Base-by-base conservation (phyloP, 257 asterid genomes). In the Cruciata laevipes region DNA sequence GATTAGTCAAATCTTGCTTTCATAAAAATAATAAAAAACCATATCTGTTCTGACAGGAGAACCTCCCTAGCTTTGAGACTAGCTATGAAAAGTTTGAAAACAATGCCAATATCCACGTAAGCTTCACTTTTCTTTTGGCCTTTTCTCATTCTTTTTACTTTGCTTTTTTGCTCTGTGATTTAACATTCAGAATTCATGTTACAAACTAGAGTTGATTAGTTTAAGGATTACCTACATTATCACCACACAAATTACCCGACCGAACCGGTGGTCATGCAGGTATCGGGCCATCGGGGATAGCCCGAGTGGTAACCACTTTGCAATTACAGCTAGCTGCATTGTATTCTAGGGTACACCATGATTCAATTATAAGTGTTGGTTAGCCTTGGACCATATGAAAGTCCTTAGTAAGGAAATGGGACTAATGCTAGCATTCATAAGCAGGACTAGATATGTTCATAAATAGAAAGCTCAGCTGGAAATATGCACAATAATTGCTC, bases 1-100 rank as follows among this genome's bases (percentile, higher is more conserved):
- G 71, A 67, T 52, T 25, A 56, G 65, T 55, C 70, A 55, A 37
- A 16, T 38, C 75, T 5, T 64, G 51, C 38, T 62, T 62, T 71
- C 32, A 65, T 33, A n/a, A 57, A 63, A 42, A 33, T 9, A 7
- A 11, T 4, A 23, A 57, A 63, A 23, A 35, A 37, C 24, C 14
- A n/a, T 56, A 53, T 71, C 61, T 40, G 13, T 63, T 21, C n/a
- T 53, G 75, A 65, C 69, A 65, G 52, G 25, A 25, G 40, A 65
- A 65, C 59, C 69, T 42, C 8, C 12, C 11, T 23, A 47, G 55
- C 55, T 47, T 47, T 20, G 21, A 47, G 17, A 11, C 35, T 21
- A 53, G 27, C 27, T 20, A 9, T n/a, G n/a, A n/a, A n/a, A n/a
- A n/a, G n/a, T n/a, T 8, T 53, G 27, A 16, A n/a, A 3, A 53